Evolutionary conservation across 306 rosid genomes (phyloP).

Genomic region (apple (Malus domestica)): DNA sequence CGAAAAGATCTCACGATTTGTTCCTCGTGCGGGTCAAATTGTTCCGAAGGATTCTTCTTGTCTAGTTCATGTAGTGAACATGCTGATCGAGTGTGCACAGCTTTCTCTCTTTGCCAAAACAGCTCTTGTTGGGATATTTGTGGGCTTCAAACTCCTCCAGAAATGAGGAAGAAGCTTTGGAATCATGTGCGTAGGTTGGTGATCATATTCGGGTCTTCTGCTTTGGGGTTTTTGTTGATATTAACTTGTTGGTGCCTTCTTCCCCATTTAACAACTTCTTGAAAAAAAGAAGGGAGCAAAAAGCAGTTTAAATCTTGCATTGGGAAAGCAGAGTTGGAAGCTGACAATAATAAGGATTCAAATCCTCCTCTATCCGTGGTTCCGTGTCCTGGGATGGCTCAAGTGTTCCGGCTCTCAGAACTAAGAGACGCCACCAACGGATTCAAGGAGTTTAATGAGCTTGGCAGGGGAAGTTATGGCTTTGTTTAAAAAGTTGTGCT

Average conservation of each 20-base stretch:
- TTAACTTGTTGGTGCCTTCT: constrained; percentile 46
- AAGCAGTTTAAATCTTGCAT: constrained; percentile 54
- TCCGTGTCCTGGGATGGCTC: constrained; percentile 78
- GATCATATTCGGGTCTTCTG: constrained; percentile 49
- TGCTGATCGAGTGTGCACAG: constrained; percentile 70
- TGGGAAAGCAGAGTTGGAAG: constrained; percentile 51
- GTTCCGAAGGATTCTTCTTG: constrained; percentile 76
- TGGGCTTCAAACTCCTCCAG: constrained; percentile 38
- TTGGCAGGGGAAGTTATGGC: constrained; percentile 90
- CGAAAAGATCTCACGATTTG: constrained; percentile 69
- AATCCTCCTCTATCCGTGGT: constrained; percentile 25
- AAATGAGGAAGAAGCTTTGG: constrained; percentile 40
- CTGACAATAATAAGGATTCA: constrained; percentile 30
- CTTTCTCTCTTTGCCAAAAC: constrained; percentile 95
- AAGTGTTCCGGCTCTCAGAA: constrained; percentile 81
- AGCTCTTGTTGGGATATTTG: constrained; percentile 68
- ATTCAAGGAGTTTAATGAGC: constrained; percentile 91
- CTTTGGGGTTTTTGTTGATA: constrained; percentile 40
- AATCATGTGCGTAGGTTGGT: constrained; percentile 33
- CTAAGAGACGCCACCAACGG: constrained; percentile 94
- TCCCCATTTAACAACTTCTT: constrained; percentile 6
- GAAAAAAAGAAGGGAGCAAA: constrained; percentile 21
- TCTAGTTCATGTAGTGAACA: constrained; percentile 69
- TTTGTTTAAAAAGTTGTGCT: constrained; percentile 84
- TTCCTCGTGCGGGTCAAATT: constrained; percentile 73